Conservation (phyloP, 805 yeast species). For the Candida coquimbonensis region DNA sequence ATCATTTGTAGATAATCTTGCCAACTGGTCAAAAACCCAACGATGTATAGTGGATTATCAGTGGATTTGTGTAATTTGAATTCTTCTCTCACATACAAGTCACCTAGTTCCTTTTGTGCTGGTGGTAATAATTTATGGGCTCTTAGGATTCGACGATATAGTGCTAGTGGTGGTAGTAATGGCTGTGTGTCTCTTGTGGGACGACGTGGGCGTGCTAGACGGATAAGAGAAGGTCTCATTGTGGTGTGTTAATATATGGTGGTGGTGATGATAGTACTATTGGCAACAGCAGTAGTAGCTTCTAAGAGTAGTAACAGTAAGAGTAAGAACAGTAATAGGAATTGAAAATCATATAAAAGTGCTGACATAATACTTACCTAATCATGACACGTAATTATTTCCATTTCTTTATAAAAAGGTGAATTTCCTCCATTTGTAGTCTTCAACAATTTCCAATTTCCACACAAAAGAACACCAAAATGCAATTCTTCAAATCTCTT, state of each 20-base stretch:
- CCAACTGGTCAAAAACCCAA: slow-evolving; percentile 93
- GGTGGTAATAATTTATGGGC: slow-evolving; percentile 68
- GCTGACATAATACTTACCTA: not conserved
- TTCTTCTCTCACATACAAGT: slow-evolving; percentile 82
- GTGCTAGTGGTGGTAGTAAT: slow-evolving; percentile 71
- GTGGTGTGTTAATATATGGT: not conserved
- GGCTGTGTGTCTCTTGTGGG: slow-evolving; percentile 30
- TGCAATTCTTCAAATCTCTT: slow-evolving; percentile 32
- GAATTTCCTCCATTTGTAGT: not conserved
- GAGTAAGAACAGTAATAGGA: too few relatives aligned
- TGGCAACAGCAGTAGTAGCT: too few relatives aligned
- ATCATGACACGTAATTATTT: not conserved
- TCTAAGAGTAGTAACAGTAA: too few relatives aligned
- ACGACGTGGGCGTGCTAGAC: slow-evolving; percentile 14
- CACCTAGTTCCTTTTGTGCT: slow-evolving; percentile 75
- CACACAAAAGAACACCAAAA: slow-evolving; percentile 8
- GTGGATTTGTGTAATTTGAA: slow-evolving; percentile 75
- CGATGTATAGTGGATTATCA: slow-evolving; percentile 88
- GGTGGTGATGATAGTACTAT: too few relatives aligned
- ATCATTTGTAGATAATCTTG: slow-evolving; percentile 69
- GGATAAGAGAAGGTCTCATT: slow-evolving; percentile 12
- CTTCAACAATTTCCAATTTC: too few relatives aligned
- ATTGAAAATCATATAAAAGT: too few relatives aligned
- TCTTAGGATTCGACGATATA: slow-evolving; percentile 75
- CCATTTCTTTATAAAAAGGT: not conserved